These are phyloP conservation scores for Metroxylon sagu DNA, from an alignment of 176 grass and related monocot genomes.

Conservation along the genomic window DNA sequence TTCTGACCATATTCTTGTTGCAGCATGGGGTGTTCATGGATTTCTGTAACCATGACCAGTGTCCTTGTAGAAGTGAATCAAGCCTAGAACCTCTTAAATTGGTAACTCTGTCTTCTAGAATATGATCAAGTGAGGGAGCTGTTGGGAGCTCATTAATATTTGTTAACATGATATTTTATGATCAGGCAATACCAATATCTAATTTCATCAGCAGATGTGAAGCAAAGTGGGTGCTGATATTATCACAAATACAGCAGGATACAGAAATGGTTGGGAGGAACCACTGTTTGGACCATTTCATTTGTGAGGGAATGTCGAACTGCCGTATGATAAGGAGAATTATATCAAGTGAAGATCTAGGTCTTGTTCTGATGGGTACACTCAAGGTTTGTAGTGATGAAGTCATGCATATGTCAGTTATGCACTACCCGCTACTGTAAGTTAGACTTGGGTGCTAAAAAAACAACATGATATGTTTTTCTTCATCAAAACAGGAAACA, in stretches of 20 bases:
- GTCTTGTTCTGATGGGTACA: conserved; percentile 60
- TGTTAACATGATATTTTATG: conserved; percentile 3
- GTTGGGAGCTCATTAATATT: no score
- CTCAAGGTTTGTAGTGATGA: conserved; percentile 47
- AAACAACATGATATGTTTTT: no score
- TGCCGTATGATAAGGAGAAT: conserved; percentile 40
- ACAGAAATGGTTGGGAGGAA: conserved; percentile 18
- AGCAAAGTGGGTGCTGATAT: conserved; percentile 59
- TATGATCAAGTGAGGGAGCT: conserved; percentile 2
- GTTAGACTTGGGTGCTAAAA: no score
- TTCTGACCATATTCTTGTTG: background rate
- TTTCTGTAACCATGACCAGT: conserved; percentile 66
- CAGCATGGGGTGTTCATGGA: conserved; percentile 56
- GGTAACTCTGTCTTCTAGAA: conserved; percentile 37
- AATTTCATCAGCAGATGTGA: conserved; percentile 60
- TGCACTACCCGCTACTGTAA: no score
- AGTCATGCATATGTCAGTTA: no score
- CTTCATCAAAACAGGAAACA: no score
- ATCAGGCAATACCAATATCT: conserved; percentile 63
- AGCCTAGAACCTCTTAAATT: conserved; percentile 51
- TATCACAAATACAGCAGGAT: conserved; percentile 38
- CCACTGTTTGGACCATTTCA: conserved; percentile 12
- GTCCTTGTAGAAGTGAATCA: conserved; percentile 20
- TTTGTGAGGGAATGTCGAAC: conserved; percentile 43
- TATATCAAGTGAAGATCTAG: conserved; percentile 65